These are phyloP conservation scores for Penicillium maclennaniae DNA, from an alignment of 495 filamentous ascomycete genomes.

Conservation along the genomic window DNA sequence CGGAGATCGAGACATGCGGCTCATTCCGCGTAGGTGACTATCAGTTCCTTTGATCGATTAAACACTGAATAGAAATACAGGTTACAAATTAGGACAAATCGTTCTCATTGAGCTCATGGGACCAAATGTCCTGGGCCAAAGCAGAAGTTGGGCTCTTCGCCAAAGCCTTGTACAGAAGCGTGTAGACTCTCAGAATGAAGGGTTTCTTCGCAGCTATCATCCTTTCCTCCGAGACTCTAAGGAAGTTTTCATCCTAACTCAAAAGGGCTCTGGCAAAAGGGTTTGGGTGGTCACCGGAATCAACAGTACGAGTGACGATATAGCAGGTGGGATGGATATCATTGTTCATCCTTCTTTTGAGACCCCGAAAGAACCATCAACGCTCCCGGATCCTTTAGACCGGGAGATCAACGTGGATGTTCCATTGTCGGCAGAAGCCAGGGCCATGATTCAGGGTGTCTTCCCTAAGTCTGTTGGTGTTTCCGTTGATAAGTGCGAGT, in stretches of 20 bases:
- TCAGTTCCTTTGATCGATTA: too few species aligned
- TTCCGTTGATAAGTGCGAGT: conserved; percentile 1
- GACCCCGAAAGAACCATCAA: too few species aligned
- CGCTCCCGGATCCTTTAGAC: too few species aligned
- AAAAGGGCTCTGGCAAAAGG: background rate
- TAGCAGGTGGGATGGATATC: background rate
- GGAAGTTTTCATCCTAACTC: background rate
- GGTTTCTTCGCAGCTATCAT: conserved; percentile 1
- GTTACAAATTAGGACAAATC: too few species aligned
- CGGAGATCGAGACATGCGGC: background rate
- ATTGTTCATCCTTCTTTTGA: background rate
- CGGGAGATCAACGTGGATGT: background rate
- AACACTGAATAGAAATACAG: too few species aligned
- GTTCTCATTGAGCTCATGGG: too few species aligned
- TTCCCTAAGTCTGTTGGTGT: background rate
- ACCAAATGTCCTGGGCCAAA: too few species aligned
- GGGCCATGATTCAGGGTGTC: background rate
- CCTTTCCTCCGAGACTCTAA: background rate
- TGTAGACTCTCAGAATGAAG: conserved; percentile 1
- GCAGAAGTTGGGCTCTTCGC: background rate
- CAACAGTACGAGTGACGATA: background rate
- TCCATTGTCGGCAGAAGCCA: background rate
- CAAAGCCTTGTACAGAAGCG: conserved; percentile 4
- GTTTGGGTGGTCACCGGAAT: background rate
- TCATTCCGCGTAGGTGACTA: background rate